Conservation (phyloP, 2,329 filamentous ascomycete species). For the Chalaropsis ovoidea region DNA sequence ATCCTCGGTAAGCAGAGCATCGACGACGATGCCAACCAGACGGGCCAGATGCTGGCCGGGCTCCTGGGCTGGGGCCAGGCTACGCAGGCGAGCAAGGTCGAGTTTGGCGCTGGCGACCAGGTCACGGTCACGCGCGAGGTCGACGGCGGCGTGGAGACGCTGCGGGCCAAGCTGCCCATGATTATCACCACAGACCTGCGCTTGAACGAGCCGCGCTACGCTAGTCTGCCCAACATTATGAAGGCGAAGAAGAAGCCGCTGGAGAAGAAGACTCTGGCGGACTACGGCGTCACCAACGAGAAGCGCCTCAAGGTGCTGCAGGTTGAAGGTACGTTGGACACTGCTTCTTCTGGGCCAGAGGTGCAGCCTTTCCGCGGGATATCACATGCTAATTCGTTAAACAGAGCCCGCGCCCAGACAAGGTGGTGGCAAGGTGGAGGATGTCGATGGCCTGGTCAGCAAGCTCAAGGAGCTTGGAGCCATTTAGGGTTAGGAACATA, state of each 20-base stretch:
- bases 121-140: conserved; percentile 83
- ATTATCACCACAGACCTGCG: conserved; percentile 90
- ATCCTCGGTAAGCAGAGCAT: conserved; percentile 97
- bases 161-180: conserved; percentile 77
- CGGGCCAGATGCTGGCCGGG: conserved; percentile 94
- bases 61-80: conserved; percentile 88
- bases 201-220: conserved; percentile 90
- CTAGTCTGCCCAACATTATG: conserved; percentile 96
- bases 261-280: conserved; percentile 78
- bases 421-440: conserved; percentile 92
- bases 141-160: conserved; percentile 86
- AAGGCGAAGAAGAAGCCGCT: conserved; percentile 99
- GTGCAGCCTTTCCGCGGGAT: conserved; percentile 18
- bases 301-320: conserved; percentile 79
- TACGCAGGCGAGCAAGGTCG: conserved; percentile 79
- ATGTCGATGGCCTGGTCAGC: conserved; percentile 85
- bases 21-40: conserved; percentile 91
- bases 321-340: conserved; percentile 57
- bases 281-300: conserved; percentile 66
- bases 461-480: conserved; percentile 96
- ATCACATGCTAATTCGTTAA: conserved; percentile 20
- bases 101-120: conserved; percentile 57
- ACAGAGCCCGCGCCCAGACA: conserved; percentile 74
- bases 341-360: background rate
- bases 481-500: conserved; percentile 45